Evolutionary conservation across 2,329 filamentous ascomycete species (phyloP), one percentile per base, ranked within the genome.

Genomic region (Beauveria caledonica): DNA sequence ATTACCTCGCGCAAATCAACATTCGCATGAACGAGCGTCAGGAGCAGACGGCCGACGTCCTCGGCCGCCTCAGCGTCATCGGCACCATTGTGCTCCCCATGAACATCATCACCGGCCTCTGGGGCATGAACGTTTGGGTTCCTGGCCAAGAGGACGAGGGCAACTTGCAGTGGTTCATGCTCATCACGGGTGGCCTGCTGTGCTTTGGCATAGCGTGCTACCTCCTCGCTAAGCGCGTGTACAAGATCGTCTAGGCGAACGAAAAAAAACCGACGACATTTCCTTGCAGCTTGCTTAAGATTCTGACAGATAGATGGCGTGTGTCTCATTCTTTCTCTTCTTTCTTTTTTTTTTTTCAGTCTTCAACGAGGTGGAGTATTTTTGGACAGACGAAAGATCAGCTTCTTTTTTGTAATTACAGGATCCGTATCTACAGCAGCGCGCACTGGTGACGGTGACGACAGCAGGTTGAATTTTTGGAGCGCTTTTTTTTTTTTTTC

Each of bases 1-100:
- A 97, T 72, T 99, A 99, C 72, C 88, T 99, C n/a, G 94, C 94
- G 0, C 94, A 99, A 72, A 97, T 99, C 77, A 97, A 97, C 74
- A 96, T 97, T 68, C 86, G 92, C 69, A 97, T 97, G 93, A 97
- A 97, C 74, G 93, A 97, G 78, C 87, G 94, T 51, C 90, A 95
- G 72, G 93, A 99, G 73, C 87, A 95, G 76, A 99, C 94, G 1
- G 91, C 92, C 45, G 93, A 99, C 71, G 92, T 97, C 1, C 83
- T 99, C 13, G 92, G 92, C 64, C 96, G 94, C 73, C 82, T 99
- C 62, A 97, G 94, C 0, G 94, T 99, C 1, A 80, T 99, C 1
- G 94, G 94, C 65, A 99, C 94, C 6, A 97, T 99, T 66, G 93
- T 99, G 3, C 78, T 99, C 60, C 94, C 94, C 11, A 96, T 99